Evolutionary conservation across 1,284 basidiomycete genomes (phyloP), one percentile per base, ranked within the genome.

Genomic region (Albatrellus sp.): DNA sequence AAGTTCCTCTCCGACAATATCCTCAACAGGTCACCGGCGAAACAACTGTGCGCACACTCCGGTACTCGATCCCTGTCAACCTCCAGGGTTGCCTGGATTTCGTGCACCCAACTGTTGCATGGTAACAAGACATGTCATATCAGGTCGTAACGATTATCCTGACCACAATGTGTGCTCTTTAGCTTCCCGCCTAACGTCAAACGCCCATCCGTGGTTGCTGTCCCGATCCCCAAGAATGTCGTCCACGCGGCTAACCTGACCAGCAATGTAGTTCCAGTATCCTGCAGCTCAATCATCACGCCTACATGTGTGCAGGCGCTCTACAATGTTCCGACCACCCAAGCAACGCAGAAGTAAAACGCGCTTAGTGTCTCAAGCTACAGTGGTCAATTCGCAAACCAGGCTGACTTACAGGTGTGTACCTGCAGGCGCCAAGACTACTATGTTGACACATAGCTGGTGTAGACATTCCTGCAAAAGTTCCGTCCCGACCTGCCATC

Each of bases 81-180:
- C 55, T 69, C 5, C 45, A 60, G 39, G 57, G 56, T 10, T 63
- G 67, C 46, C 53, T 70, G 32, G 58, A 64, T 13, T 55, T 68
- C 13, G 56, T 70, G 11, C 65, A 68, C 46, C 68, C 68, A 2
- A 68, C 66, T 0, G 57, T 59, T 47, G 52, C 57, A 59, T 63
- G 49, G n/a, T n/a, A n/a, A n/a, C n/a, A n/a, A n/a, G n/a, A n/a
- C 24, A 7, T 24, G 24, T 7, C 24, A 7, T 24, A 24, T 24
- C 7, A 24, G 24, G 24, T 24, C 7, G 4, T 7, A 24, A 24
- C 7, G 24, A 3, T 24, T 24, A 7, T 24, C 24, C 24, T 24
- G 24, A 24, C 24, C 24, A 24, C 24, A 4, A 24, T 7, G n/a
- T 24, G 24, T 24, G 3, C 24, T 24, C 24, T 24, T 7, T 7